Evolutionary conservation across 768 basidiomycete genomes (phyloP).

Genomic region (Boletus bicolor): DNA sequence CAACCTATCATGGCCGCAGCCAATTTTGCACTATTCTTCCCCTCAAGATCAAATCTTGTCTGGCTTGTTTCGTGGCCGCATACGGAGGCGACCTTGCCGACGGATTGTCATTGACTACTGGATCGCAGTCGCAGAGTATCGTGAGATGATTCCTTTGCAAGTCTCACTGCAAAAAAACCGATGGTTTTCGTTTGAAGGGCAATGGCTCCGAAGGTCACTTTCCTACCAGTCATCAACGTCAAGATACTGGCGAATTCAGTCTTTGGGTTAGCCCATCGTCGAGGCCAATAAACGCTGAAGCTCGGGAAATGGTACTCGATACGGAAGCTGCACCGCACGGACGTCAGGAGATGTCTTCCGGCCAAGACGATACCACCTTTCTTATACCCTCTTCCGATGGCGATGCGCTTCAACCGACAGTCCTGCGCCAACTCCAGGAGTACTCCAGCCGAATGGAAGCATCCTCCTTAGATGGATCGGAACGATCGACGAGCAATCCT

Average conservation of each 20-base stretch:
- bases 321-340: background rate
- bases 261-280: constrained; percentile 23
- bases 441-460: constrained; percentile 9
- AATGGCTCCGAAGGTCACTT: background rate
- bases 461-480: background rate
- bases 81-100: constrained; percentile 48
- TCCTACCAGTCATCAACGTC: background rate
- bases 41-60: constrained; percentile 38
- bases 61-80: constrained; percentile 45
- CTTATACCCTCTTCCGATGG: background rate
- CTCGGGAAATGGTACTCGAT: background rate
- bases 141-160: constrained; percentile 24
- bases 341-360: background rate
- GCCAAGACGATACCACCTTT: constrained; percentile 12
- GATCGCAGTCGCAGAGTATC: constrained; percentile 34
- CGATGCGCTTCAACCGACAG: constrained; percentile 1
- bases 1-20: constrained; percentile 45
- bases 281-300: background rate
- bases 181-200: constrained; percentile 19
- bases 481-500: background rate
- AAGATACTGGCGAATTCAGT: constrained; percentile 9
- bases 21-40: constrained; percentile 41
- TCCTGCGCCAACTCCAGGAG: constrained; percentile 17
- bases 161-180: constrained; percentile 5
- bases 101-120: constrained; percentile 38